Conservation (phyloP, 768 basidiomycete species). For the Agaricus subrufescens region DNA sequence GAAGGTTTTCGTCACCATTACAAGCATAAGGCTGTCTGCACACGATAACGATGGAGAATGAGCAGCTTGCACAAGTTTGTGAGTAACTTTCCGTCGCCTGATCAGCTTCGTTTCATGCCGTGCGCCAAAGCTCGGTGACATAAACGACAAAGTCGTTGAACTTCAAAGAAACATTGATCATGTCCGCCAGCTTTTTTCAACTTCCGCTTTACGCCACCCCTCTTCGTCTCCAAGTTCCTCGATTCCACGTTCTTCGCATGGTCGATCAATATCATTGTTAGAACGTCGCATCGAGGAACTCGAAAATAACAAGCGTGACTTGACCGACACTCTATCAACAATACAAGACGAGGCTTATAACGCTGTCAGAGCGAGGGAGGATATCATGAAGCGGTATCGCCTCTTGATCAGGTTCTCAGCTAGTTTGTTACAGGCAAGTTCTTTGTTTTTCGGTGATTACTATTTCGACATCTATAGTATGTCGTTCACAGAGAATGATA, state of each 20-base stretch:
- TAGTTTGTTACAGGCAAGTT: conserved; percentile 22
- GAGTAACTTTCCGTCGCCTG: not conserved
- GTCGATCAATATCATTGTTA: not conserved
- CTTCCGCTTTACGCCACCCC: not conserved
- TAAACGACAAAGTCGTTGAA: not conserved
- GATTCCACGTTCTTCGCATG: not conserved
- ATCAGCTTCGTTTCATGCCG: not conserved
- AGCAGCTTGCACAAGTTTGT: conserved; percentile 1
- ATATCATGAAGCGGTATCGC: conserved; percentile 25
- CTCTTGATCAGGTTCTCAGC: conserved; percentile 35
- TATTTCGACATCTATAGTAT: not conserved
- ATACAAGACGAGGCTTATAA: conserved; percentile 28
- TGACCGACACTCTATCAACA: conserved; percentile 13
- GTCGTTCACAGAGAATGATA: not conserved
- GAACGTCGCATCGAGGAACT: conserved; percentile 4
- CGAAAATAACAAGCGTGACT: not conserved
- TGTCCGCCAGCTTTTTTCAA: not conserved
- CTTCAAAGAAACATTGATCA: conserved; percentile 4
- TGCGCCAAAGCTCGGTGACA: not conserved
- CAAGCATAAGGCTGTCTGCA: not conserved
- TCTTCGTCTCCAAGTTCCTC: not conserved
- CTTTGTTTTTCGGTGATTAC: not conserved
- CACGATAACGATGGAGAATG: not conserved
- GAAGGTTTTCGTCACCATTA: not conserved
- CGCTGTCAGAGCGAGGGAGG: conserved; percentile 28